These are phyloP conservation scores for Myxozyma vanderwaltii DNA, from an alignment of 805 yeast genomes.

Conservation along the genomic window DNA sequence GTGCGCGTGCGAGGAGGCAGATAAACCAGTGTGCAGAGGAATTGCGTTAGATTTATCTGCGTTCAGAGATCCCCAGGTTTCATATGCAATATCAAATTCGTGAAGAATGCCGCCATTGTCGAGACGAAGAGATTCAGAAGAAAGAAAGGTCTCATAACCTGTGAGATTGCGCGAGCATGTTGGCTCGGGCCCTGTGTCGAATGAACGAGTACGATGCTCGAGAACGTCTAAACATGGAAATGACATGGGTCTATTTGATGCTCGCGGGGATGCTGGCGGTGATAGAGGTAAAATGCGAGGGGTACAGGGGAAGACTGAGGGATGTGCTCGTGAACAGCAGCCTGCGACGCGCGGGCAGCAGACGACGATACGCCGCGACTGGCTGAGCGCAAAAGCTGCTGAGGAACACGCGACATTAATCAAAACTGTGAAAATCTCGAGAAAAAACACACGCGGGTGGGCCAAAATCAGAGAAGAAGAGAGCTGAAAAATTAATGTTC, in stretches of 20 bases:
- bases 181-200: conserved; percentile 74
- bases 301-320: not conserved
- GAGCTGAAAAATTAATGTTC: too few relatives aligned
- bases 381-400: conserved; percentile 4
- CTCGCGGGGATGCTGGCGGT: conserved; percentile 15
- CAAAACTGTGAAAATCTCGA: not conserved
- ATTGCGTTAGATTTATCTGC: conserved; percentile 67
- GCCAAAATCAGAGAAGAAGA: not conserved
- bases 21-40: conserved; percentile 83
- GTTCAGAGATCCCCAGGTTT: conserved; percentile 84
- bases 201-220: conserved; percentile 50
- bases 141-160: conserved; percentile 64
- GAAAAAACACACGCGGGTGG: not conserved
- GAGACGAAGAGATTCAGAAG: conserved; percentile 61
- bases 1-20: conserved; percentile 92
- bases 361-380: conserved; percentile 16
- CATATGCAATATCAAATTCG: conserved; percentile 81
- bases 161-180: conserved; percentile 66
- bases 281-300: conserved; percentile 1
- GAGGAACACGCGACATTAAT: not conserved
- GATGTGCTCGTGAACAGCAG: conserved; percentile 1
- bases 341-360: conserved; percentile 16
- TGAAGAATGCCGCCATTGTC: conserved; percentile 83
- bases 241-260: conserved; percentile 66
- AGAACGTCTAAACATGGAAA: conserved; percentile 86